These are phyloP conservation scores for Suillus hirtellus DNA, from an alignment of 768 basidiomycete genomes.

Conservation along the genomic window DNA sequence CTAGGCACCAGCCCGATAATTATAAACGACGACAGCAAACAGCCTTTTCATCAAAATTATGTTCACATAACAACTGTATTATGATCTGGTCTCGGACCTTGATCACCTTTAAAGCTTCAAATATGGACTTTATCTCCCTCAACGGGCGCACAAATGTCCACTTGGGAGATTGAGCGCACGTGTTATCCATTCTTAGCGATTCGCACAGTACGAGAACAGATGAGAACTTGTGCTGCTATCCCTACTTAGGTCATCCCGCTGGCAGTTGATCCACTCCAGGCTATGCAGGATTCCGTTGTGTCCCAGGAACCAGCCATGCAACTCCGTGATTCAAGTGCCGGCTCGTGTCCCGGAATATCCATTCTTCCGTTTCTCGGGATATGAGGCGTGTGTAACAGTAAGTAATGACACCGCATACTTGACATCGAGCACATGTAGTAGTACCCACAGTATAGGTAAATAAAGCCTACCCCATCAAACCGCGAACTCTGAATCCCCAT, in stretches of 20 bases:
- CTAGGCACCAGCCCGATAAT: too few relatives aligned
- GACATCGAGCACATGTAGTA: neutral
- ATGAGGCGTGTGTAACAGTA: neutral
- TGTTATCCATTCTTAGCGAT: too few relatives aligned
- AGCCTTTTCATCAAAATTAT: too few relatives aligned
- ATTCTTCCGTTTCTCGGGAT: neutral
- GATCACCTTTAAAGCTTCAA: too few relatives aligned
- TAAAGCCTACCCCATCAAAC: neutral
- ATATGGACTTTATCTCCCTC: too few relatives aligned
- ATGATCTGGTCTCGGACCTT: too few relatives aligned
- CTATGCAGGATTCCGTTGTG: neutral
- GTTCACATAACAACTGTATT: too few relatives aligned
- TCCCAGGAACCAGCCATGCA: neutral
- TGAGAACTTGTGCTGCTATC: neutral
- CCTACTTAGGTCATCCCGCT: neutral
- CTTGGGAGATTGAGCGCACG: too few relatives aligned
- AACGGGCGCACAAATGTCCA: too few relatives aligned
- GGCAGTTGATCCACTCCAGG: neutral
- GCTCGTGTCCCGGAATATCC: neutral
- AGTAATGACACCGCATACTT: neutral
- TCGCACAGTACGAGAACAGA: too few relatives aligned
- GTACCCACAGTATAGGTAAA: slow-evolving; percentile 1
- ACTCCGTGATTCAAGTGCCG: neutral
- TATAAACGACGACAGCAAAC: too few relatives aligned
- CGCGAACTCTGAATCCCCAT: neutral